Evolutionary conservation across 2,329 filamentous ascomycete genomes (phyloP), one percentile per base, ranked within the genome.

Genomic region (Penicillium sp.): DNA sequence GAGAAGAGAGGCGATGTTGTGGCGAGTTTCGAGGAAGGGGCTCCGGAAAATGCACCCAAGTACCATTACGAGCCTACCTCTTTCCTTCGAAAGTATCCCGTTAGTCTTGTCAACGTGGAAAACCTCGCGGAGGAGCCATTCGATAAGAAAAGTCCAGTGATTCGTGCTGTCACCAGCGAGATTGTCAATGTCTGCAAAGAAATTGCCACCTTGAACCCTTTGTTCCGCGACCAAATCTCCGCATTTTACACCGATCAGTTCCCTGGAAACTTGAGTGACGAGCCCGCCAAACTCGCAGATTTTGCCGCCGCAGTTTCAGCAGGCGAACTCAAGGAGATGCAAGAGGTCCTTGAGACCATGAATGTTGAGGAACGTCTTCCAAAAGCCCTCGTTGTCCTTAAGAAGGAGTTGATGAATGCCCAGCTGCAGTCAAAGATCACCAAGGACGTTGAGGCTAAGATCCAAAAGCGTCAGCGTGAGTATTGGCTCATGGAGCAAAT

Each of bases 401-500:
- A 99, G 79, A 97, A 97, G 75, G 94, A 99, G 77, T 84, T 97
- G 50, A 96, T 97, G 89, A 99, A 97, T 65, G 94, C 94, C 0
- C 91, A 97, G 71, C 80, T 99, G 26, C 93, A 97, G 73, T 93
- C 90, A 53, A 99, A 97, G 80, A 97, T 99, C 54, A 91, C 90
- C 54, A 97, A 97, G 77, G 94, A 99, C 69, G 95, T 99, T 16
- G 94, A 97, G 73, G 91, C 86, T 69, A 97, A 96, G 77, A 97
- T 99, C 50, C 92, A 92, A 66, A 97, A 99, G 77, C 88, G 93
- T 26, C 94, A 99, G 73, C 87, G 94, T 48, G 94, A 99, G 71
- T 99, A 97, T 77, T 97, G 92, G 90, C 80, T 99, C 43, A 95
- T 96, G 91, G 94, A 99, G 76, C 95, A 99, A 74, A 96, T 99